Conservation (phyloP, 495 filamentous ascomycete genomes). For the Neurospora tetraspora region DNA sequence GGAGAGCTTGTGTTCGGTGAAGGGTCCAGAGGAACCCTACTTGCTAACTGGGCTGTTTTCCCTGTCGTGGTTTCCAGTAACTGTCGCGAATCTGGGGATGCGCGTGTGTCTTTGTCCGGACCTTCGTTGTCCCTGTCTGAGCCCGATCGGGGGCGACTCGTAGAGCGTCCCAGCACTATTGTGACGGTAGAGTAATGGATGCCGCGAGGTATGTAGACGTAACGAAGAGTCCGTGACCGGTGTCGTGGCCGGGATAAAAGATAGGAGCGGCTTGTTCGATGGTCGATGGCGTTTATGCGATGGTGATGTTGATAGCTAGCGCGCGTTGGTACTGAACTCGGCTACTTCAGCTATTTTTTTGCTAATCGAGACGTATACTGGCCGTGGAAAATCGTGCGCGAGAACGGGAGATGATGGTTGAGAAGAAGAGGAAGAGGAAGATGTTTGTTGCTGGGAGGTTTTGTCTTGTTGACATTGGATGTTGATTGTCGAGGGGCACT, state of each 20-base stretch:
- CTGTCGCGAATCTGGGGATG: neutral
- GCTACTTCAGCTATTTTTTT: neutral
- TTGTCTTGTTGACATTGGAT: neutral
- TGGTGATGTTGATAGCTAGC: neutral
- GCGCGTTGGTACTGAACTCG: neutral
- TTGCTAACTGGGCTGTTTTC: neutral
- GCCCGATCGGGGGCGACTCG: neutral
- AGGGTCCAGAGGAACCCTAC: neutral
- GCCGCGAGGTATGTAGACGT: neutral
- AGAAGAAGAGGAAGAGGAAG: neutral
- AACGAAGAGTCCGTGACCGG: neutral
- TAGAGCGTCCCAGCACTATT: neutral
- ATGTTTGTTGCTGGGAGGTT: neutral
- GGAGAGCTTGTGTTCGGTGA: neutral
- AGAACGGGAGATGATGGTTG: neutral
- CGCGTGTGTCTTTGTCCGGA: neutral
- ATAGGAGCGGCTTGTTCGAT: neutral
- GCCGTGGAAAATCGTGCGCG: neutral
- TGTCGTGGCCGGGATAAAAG: neutral
- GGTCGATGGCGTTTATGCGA: neutral
- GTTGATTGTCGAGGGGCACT: neutral
- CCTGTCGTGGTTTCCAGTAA: neutral
- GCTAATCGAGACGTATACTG: neutral
- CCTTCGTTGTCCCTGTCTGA: neutral
- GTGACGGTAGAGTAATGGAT: neutral